Conservation (phyloP, 768 basidiomycete species). For the Leucogyrophana mollusca region DNA sequence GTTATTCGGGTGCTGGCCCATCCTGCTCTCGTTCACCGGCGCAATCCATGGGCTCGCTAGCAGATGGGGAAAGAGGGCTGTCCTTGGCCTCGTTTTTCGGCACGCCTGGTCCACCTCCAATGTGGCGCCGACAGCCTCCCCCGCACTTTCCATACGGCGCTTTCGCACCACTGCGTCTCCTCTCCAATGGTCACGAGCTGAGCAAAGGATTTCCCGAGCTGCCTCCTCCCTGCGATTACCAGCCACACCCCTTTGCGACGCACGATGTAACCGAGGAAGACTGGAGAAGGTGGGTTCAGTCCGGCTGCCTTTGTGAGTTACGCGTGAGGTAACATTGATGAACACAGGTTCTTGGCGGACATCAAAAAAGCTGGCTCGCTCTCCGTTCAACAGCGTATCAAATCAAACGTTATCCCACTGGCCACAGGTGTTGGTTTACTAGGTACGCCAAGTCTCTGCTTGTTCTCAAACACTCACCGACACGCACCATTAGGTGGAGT, state of each 20-base stretch:
- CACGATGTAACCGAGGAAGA: conserved; percentile 50
- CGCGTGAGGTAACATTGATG: neutral
- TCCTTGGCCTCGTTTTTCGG: conserved; percentile 26
- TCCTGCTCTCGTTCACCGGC: no score
- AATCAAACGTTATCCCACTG: conserved; percentile 27
- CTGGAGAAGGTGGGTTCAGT: conserved; percentile 40
- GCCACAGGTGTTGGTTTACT: conserved; percentile 28
- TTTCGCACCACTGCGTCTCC: conserved; percentile 28
- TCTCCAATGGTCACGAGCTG: conserved; percentile 26
- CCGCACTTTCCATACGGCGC: conserved; percentile 11
- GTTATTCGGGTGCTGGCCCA: no score
- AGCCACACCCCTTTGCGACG: conserved; percentile 50
- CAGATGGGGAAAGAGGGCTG: conserved; percentile 6
- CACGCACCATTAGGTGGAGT: neutral
- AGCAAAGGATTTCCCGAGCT: conserved; percentile 42
- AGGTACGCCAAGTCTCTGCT: no score
- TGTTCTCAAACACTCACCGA: neutral
- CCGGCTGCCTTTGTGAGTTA: neutral
- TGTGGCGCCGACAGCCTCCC: conserved; percentile 23
- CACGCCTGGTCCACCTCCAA: conserved; percentile 18
- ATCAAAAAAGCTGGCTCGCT: conserved; percentile 33
- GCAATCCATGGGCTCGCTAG: no score
- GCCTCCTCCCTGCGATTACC: conserved; percentile 37
- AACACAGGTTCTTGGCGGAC: conserved; percentile 39
- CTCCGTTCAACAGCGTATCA: conserved; percentile 31